Evolutionary conservation across 2,329 filamentous ascomycete genomes (phyloP).

Genomic region (Drechmeria coniospora): DNA sequence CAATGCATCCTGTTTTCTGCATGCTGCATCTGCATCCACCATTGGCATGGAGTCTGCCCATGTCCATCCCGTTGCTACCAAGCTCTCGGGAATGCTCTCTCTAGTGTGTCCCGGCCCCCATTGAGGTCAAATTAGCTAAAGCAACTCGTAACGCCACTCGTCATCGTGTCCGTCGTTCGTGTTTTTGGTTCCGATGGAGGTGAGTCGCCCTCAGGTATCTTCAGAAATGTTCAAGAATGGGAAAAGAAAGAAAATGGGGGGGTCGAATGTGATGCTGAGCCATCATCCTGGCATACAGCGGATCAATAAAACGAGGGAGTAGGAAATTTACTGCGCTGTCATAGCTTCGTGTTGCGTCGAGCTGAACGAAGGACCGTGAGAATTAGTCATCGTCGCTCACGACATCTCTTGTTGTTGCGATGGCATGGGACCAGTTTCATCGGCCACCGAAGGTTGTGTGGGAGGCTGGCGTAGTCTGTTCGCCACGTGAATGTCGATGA

Average conservation of each 20-base stretch:
- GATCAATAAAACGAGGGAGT: neutral
- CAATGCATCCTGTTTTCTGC: conserved; percentile 3
- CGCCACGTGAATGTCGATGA: conserved; percentile 32
- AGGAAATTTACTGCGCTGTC: neutral
- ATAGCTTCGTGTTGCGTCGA: too few relatives aligned
- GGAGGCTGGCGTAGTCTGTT: conserved; percentile 18
- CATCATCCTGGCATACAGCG: neutral
- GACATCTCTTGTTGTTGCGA: conserved; percentile 7
- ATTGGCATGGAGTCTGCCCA: conserved; percentile 1
- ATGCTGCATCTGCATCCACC: conserved; percentile 1
- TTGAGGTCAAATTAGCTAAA: too few relatives aligned
- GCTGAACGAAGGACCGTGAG: too few relatives aligned
- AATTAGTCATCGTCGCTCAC: conserved; percentile 2
- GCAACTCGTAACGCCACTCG: conserved; percentile 11
- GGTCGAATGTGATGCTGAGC: conserved; percentile 1
- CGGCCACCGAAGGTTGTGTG: conserved; percentile 10
- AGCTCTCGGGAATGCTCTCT: too few relatives aligned
- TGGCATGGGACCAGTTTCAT: conserved; percentile 25
- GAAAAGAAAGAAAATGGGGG: too few relatives aligned
- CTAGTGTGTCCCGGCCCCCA: too few relatives aligned
- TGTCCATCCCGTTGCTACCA: neutral
- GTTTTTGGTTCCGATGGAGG: conserved; percentile 8
- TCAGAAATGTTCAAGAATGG: conserved; percentile 9
- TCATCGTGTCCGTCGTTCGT: conserved; percentile 11
- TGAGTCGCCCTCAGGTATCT: conserved; percentile 15